Evolutionary conservation across 495 filamentous ascomycete genomes (phyloP).

Genomic region (Daldinia vernicosa): DNA sequence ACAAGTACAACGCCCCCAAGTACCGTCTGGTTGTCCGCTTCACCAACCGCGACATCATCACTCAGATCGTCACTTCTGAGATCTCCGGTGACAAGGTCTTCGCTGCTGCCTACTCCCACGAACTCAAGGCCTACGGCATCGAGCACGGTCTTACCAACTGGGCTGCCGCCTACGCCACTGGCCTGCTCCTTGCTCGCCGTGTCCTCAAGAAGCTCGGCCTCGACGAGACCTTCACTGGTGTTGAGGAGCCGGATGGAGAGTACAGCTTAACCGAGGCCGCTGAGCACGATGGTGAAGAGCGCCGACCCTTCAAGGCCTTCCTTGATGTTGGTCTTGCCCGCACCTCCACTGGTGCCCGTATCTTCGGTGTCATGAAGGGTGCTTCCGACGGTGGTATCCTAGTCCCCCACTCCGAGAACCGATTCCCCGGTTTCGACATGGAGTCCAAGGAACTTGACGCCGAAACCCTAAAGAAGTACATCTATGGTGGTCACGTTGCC

Average conservation of each 20-base stretch:
- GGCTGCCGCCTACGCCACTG: conserved; percentile 96
- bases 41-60: conserved; percentile 99
- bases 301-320: conserved; percentile 98
- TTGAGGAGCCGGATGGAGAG: conserved; percentile 95
- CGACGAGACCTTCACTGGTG: conserved; percentile 88
- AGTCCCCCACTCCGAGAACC: conserved; percentile 97
- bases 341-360: conserved; percentile 95
- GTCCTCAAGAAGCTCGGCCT: conserved; percentile 95
- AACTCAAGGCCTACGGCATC: conserved; percentile 96
- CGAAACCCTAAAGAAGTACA: conserved; percentile 98
- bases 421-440: conserved; percentile 98
- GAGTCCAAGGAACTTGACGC: conserved; percentile 96
- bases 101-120: conserved; percentile 91
- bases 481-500: conserved; percentile 95
- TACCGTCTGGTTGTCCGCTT: conserved; percentile 99
- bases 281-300: conserved; percentile 80
- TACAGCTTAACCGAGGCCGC: conserved; percentile 90
- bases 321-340: conserved; percentile 96
- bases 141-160: conserved; percentile 99
- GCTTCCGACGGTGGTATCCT: conserved; percentile 97
- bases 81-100: conserved; percentile 98
- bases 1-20: conserved; percentile 99
- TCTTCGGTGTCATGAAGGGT: conserved; percentile 99
- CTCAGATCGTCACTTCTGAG: conserved; percentile 96
- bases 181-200: conserved; percentile 95